Conservation (phyloP, 1,284 basidiomycete species). For the Anthracocystis walkeri region DNA sequence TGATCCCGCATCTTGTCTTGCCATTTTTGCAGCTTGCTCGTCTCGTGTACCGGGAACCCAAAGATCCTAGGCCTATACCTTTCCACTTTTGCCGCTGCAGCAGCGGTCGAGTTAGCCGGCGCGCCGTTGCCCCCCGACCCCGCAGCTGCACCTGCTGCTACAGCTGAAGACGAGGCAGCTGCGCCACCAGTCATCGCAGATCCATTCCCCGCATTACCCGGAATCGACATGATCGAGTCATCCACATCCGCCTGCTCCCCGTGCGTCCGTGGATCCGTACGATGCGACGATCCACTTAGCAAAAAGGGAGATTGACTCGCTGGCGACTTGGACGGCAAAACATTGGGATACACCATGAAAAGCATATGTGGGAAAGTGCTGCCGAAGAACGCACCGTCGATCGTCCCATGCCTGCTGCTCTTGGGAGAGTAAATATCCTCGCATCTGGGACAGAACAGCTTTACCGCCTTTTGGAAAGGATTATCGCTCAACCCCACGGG, state of each 20-base stretch:
- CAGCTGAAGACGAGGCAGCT: conserved; percentile 14
- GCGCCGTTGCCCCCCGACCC: conserved; percentile 7
- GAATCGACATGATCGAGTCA: conserved; percentile 46
- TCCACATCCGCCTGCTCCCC: conserved; percentile 73
- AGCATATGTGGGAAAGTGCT: conserved; percentile 69
- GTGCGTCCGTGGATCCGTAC: conserved; percentile 20
- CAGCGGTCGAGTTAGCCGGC: conserved; percentile 36
- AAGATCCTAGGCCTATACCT: conserved; percentile 67
- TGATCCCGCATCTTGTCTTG: conserved; percentile 61
- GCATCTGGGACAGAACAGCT: conserved; percentile 68
- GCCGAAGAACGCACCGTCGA: conserved; percentile 69
- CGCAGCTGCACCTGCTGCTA: conserved; percentile 11
- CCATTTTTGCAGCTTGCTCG: conserved; percentile 66
- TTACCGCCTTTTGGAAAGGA: conserved; percentile 68
- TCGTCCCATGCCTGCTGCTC: conserved; percentile 66
- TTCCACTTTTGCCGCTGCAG: conserved; percentile 60
- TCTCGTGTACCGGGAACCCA: conserved; percentile 69
- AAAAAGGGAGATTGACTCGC: conserved; percentile 57
- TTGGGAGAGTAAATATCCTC: conserved; percentile 69
- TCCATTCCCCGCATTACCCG: conserved; percentile 29
- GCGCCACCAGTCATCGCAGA: conserved; percentile 12
- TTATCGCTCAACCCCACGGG: conserved; percentile 67
- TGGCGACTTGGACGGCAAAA: conserved; percentile 74
- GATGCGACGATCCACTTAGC: conserved; percentile 34
- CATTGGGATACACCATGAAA: conserved; percentile 76